These are phyloP conservation scores for Phellinidium pouzarii DNA, from an alignment of 1,284 basidiomycete species.

Conservation along the genomic window DNA sequence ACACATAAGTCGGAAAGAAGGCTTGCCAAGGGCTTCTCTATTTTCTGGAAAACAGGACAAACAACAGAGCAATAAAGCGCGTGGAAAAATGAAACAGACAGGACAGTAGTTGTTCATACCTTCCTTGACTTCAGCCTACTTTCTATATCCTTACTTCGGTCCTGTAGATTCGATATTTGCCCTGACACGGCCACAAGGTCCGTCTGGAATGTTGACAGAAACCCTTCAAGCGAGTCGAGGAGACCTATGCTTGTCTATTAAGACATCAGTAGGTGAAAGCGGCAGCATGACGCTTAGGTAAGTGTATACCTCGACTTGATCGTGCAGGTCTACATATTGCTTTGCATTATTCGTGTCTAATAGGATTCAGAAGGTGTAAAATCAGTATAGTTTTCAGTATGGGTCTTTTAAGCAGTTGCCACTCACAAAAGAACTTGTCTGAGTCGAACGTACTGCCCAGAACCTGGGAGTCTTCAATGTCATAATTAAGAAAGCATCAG, in stretches of 20 bases:
- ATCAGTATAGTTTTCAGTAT: background rate
- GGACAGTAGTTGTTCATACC: no score
- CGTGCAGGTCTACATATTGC: slow-evolving; percentile 77
- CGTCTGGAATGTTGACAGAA: slow-evolving; percentile 91
- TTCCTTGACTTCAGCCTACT: slow-evolving; percentile 75
- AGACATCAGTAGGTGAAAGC: slow-evolving; percentile 15
- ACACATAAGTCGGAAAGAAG: slow-evolving; percentile 79
- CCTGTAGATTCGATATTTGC: slow-evolving; percentile 91
- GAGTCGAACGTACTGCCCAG: background rate
- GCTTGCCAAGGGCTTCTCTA: slow-evolving; percentile 80
- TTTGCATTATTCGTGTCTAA: slow-evolving; percentile 39
- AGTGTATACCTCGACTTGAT: slow-evolving; percentile 59
- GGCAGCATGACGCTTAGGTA: slow-evolving; percentile 3
- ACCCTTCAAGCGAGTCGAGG: slow-evolving; percentile 80
- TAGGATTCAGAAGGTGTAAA: background rate
- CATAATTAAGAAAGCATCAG: background rate
- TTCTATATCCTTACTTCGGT: slow-evolving; percentile 86
- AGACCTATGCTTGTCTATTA: slow-evolving; percentile 67
- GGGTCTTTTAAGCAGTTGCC: background rate
- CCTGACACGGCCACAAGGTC: slow-evolving; percentile 92
- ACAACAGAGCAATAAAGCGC: background rate
- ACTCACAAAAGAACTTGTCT: slow-evolving; percentile 16
- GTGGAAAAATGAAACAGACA: background rate
- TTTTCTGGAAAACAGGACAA: slow-evolving; percentile 48
- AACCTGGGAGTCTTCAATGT: background rate